Conservation (phyloP, 2,329 filamentous ascomycete genomes). For the Fusarium sublunatum region DNA sequence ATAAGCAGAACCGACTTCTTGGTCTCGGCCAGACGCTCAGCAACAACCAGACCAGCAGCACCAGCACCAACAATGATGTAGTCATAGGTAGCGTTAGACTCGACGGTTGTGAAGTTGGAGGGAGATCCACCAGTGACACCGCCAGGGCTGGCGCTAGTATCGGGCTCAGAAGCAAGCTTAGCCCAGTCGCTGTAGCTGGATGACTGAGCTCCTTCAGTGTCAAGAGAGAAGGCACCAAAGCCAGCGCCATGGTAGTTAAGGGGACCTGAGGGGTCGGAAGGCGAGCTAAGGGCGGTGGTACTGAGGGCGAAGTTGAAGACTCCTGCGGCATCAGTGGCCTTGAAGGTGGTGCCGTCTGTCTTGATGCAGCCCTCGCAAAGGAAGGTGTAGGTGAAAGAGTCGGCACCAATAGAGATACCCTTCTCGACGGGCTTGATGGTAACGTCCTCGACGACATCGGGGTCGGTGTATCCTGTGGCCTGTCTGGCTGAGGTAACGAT, state of each 20-base stretch:
- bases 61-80: slow-evolving; percentile 74
- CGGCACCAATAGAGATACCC: slow-evolving; percentile 66
- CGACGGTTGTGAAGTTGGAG: slow-evolving; percentile 48
- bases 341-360: slow-evolving; percentile 57
- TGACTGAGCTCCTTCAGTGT: slow-evolving; percentile 52
- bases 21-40: slow-evolving; percentile 67
- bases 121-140: slow-evolving; percentile 42
- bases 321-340: slow-evolving; percentile 57
- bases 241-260: slow-evolving; percentile 55
- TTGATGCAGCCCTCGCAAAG: slow-evolving; percentile 69
- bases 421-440: slow-evolving; percentile 66
- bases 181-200: slow-evolving; percentile 57
- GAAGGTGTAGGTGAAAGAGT: slow-evolving; percentile 72
- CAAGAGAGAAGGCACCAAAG: slow-evolving; percentile 59
- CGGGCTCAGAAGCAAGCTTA: slow-evolving; percentile 56
- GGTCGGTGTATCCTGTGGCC: slow-evolving; percentile 68
- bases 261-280: slow-evolving; percentile 48
- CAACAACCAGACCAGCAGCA: slow-evolving; percentile 69
- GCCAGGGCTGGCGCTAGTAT: slow-evolving; percentile 45
- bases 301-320: slow-evolving; percentile 69
- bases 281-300: slow-evolving; percentile 55
- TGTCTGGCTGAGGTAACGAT: slow-evolving; percentile 69
- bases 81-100: slow-evolving; percentile 60
- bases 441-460: slow-evolving; percentile 67
- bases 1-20: slow-evolving; percentile 74